These are phyloP conservation scores for Fusarium albidum DNA, from an alignment of 2,329 filamentous ascomycete species.

Conservation along the genomic window DNA sequence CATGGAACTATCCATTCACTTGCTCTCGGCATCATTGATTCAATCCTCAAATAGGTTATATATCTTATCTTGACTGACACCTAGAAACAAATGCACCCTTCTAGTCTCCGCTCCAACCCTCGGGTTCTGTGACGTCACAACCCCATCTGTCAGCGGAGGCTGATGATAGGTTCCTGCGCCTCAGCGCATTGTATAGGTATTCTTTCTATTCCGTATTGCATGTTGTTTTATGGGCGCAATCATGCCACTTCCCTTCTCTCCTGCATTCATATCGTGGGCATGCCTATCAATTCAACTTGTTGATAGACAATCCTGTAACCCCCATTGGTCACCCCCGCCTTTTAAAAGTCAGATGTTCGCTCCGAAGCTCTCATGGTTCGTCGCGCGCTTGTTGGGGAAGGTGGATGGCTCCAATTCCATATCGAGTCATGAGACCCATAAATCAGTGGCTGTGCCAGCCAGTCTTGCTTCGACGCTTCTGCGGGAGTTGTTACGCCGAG, in stretches of 20 bases:
- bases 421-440: slow-evolving; percentile 28
- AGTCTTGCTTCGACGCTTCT: slow-evolving; percentile 7
- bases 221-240: neutral
- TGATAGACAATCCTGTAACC: slow-evolving; percentile 2
- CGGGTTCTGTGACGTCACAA: no score
- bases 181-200: neutral
- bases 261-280: neutral
- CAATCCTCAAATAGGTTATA: no score
- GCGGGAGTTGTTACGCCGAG: neutral
- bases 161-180: neutral
- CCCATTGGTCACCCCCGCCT: slow-evolving; percentile 18
- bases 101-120: no score
- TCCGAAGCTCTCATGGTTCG: slow-evolving; percentile 18
- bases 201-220: no score
- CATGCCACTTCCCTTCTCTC: neutral
- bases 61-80: no score
- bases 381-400: slow-evolving; percentile 16
- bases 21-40: no score
- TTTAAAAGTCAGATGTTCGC: slow-evolving; percentile 11
- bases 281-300: neutral
- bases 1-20: no score
- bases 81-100: no score
- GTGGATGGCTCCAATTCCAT: slow-evolving; percentile 15
- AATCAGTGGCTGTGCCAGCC: slow-evolving; percentile 23
- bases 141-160: no score